Base-by-base conservation (phyloP, 306 rosid genomes). In the Corylus avellana region DNA sequence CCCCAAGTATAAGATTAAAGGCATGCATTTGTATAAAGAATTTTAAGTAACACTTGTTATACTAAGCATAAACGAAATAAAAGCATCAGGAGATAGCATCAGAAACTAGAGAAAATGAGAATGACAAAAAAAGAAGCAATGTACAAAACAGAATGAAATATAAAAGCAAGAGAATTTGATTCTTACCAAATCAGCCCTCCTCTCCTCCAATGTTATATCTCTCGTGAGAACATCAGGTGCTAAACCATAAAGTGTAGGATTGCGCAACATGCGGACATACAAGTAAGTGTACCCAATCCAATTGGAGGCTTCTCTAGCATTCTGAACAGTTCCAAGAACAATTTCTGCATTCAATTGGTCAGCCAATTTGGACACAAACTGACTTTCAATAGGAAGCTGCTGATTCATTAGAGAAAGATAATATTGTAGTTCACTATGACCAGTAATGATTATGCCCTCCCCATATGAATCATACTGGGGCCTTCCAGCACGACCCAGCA, bases 371-470 rank as follows among this genome's bases (percentile, higher is more conserved):
- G 46, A 42, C 46, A 42, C 46, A 42, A 42, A 42, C 46, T 42
- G 46, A 1, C 98, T 92, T 82, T 95, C 97, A 80, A 92, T 91
- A 5, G 97, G 95, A 85, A 95, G 97, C 77, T 91, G 97, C 78
- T 92, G 97, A 86, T 95, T 95, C 97, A 95, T 95, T 20, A 92
- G 86, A 55, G 98, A 95, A 39, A 95, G 97, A 79, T 92, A 95
- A 86, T 95, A 95, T 44, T 89, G 98, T 76, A 95, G 86, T 88
- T 95, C 98, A 72, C 88, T 90, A 70, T 95, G 97, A 49, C 95
- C 91, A n/a, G 98, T 91, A 81, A 92, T 87, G 83, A 95, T 92
- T 78, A 95, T 91, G 75, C 98, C 98, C 87, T 90, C 97, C 6
- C 97, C 97, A 78, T 89, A 85, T 1, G 97, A 82, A 87, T 95